These are phyloP conservation scores for Starmerella roubikii DNA, from an alignment of 805 yeast genomes.

Conservation along the genomic window DNA sequence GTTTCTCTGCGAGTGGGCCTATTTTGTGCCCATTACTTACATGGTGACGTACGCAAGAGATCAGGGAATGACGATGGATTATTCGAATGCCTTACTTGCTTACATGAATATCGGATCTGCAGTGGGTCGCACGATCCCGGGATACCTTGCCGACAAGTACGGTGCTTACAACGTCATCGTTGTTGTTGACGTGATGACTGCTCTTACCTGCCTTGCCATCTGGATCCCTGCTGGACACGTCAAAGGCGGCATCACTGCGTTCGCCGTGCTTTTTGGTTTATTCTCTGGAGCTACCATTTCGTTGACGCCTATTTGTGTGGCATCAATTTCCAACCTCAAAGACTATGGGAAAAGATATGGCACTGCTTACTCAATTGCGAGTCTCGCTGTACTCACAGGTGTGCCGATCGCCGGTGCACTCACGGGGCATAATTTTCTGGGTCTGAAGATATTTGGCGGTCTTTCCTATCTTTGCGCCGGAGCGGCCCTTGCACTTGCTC, in stretches of 20 bases:
- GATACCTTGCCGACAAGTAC: conserved; percentile 38
- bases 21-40: conserved; percentile 41
- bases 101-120: conserved; percentile 38
- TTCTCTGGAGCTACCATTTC: conserved; percentile 34
- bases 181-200: conserved; percentile 33
- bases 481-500: conserved; percentile 19
- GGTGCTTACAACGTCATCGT: conserved; percentile 49
- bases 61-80: conserved; percentile 29
- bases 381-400: conserved; percentile 29
- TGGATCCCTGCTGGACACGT: conserved; percentile 50
- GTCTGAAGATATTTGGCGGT: conserved; percentile 26
- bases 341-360: conserved; percentile 63
- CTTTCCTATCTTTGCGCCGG: conserved; percentile 23
- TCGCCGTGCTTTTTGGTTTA: conserved; percentile 31
- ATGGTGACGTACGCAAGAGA: conserved; percentile 44
- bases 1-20: conserved; percentile 37
- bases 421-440: conserved; percentile 21
- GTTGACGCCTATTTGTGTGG: conserved; percentile 55
- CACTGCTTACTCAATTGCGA: conserved; percentile 40
- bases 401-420: conserved; percentile 30
- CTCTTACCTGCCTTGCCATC: conserved; percentile 32
- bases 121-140: conserved; percentile 45
- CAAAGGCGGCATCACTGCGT: conserved; percentile 39
- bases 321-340: conserved; percentile 44
- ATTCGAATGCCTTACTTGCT: conserved; percentile 33